A percentile compares a stretch with the other conserved stretches of the same genome.
phyloP scores from a whole-genome alignment of 306 rosid genomes.

The Sechiopsis laciniata region DNA sequence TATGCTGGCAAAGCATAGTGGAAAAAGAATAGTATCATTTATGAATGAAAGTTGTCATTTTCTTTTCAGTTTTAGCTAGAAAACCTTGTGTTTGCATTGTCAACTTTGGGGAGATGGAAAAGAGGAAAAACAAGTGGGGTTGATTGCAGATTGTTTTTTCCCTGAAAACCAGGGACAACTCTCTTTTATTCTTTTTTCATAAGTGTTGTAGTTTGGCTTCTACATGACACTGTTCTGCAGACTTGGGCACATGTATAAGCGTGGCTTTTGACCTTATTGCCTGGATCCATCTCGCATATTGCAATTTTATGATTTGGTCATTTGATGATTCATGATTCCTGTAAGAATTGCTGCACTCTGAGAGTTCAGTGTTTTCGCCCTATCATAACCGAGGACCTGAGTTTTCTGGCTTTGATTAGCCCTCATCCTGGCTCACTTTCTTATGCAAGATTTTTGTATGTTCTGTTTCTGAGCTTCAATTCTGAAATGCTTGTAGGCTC shows the following conservation, averaged over 20 bases:
- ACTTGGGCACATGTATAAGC: conserved; percentile 36
- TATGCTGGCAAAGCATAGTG: neutral
- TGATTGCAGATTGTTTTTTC: conserved; percentile 39
- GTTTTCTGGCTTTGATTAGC: neutral
- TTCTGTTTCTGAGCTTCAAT: neutral
- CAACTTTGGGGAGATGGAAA: conserved; percentile 27
- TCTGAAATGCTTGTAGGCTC: neutral
- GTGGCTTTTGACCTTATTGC: conserved; percentile 31
- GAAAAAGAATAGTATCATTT: neutral
- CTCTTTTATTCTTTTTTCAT: conserved; percentile 20
- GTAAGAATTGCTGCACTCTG: conserved; percentile 19
- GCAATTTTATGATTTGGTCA: conserved; percentile 23
- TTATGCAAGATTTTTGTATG: conserved; percentile 1
- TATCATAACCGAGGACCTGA: neutral
- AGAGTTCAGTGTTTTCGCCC: neutral
- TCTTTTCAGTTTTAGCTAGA: conserved; percentile 40
- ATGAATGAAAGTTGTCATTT: conserved; percentile 31
- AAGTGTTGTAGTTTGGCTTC: conserved; percentile 26
- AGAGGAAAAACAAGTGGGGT: conserved; percentile 58
- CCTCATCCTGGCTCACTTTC: neutral
- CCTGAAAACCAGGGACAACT: conserved; percentile 68
- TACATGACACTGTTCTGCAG: conserved; percentile 37
- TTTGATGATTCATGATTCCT: conserved; percentile 26
- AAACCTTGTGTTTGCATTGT: conserved; percentile 51
- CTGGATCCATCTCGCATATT: conserved; percentile 34